Evolutionary conservation across 2,329 filamentous ascomycete species (phyloP), one percentile per base, ranked within the genome.

Genomic region (Calonectria leucothoes): DNA sequence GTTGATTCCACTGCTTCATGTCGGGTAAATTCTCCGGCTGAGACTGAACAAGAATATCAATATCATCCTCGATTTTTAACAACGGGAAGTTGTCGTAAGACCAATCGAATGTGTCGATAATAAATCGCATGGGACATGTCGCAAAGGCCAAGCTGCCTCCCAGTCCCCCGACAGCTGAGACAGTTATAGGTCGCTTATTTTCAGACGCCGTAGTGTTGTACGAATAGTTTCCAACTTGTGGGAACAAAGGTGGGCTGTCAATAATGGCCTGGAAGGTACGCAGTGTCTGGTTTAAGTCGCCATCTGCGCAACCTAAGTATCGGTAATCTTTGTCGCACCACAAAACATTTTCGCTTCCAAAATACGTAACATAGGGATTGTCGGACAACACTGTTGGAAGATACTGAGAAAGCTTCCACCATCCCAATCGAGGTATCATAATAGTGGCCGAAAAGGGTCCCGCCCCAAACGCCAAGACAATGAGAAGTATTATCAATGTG

Each of bases 341-440:
- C 17, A 57, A 33, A 0, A 57, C 29, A 57, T 57, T 33, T 5
- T 57, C 8, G 4, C 8, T 17, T 11, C 27, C 20, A 12, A 35
- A 20, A 23, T 33, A 14, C 3, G 35, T 7, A 23, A 2, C 12
- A 37, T 42, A 61, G 7, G 33, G 57, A 4, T 14, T 35, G 7
- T 33, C 29, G 14, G 27, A 10, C 27, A 42, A 12, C 7, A 8
- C 27, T 25, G 10, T 12, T n/a, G 35, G 15, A 20, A n/a, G 11
- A 37, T 59, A 29, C 27, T 48, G 12, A 14, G 37, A 31, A 66
- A 49, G 17, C 5, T 51, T 31, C 61, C 65, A 66, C 69, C 72
- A 72, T 33, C 27, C 33, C 10, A 65, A 39, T 2, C 72, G 72
- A 29, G 72, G 72, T n/a, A 72, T 74, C 65, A 74, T 72, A 7